Evolutionary conservation across 1,284 basidiomycete genomes (phyloP), one percentile per base, ranked within the genome.

Genomic region (Tilletia walkeri): DNA sequence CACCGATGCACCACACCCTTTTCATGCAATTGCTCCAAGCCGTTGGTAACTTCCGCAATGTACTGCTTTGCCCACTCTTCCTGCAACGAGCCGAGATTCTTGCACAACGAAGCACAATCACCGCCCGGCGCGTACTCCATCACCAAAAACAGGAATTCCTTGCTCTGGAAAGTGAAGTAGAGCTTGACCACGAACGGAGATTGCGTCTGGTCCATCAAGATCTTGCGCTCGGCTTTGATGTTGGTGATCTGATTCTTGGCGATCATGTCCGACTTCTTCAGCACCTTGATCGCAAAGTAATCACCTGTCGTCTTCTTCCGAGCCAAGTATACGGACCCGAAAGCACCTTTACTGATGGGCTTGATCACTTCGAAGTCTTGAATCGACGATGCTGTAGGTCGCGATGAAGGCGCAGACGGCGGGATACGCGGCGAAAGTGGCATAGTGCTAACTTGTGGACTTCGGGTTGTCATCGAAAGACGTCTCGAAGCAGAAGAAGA

Each of bases 211-310:
- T 94, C 95, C 96, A 99, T 99, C 76, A 99, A 88, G 81, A 99
- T 99, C 89, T 95, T 98, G 70, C 96, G 89, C 86, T 99, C 96
- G 2, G 96, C 96, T 86, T 98, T 99, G 84, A 99, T 95, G 82
- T 99, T 99, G 69, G 96, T 99, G 85, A 99, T 96, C 85, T 99
- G 96, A 86, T 99, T 99, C 88, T 99, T 99, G 65, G 96, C 94
- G 82, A 99, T 98, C 96, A 99, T 99, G 86, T 99, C 96, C 38
- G 94, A 93, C 87, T 99, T 99, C 86, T 96, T 98, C 78, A 99
- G 86, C 45, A 98, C 94, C 86, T 99, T 99, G 89, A 99, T 96
- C 38, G 96, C 96, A 85, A 91, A 99, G 85, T 98, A 97, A 85
- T 99, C 96, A 68, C 96, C 96, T 0, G 96, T 99, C 4, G 89